Percentiles rank a stretch among this genome's conserved stretches.
phyloP scores from a whole-genome alignment of 2,329 filamentous ascomycete species.

The Ceratocystis variospora region DNA sequence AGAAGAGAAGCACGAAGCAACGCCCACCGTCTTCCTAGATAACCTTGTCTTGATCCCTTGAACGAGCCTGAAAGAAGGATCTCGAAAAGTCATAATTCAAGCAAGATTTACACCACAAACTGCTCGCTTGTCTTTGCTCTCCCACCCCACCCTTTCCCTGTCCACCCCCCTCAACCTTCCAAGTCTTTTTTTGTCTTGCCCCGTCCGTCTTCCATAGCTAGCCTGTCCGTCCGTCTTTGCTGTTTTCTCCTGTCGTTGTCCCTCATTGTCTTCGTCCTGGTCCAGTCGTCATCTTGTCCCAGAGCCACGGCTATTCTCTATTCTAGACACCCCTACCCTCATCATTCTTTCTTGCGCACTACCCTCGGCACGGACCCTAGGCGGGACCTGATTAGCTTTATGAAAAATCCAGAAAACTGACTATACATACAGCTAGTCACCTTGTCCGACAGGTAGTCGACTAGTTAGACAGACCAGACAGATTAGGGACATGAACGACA shows the following conservation, averaged over 20 bases:
- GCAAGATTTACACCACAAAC: not conserved
- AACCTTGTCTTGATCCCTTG: constrained; percentile 1
- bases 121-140: not conserved
- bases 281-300: constrained; percentile 6
- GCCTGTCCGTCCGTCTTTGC: not conserved
- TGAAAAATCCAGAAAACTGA: not conserved
- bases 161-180: not conserved
- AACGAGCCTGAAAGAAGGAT: not conserved
- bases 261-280: not conserved
- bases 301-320: not conserved
- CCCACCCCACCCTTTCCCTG: not conserved
- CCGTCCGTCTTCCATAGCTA: not conserved
- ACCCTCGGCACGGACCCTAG: not conserved
- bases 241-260: not conserved
- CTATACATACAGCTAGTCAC: not conserved
- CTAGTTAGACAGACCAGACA: not conserved
- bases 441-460: constrained; percentile 1
- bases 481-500: not conserved
- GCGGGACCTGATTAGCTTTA: constrained; percentile 1
- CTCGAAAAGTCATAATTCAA: not conserved
- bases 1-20: not conserved
- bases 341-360: not conserved
- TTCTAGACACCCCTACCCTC: not conserved
- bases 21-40: not conserved
- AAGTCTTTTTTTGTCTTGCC: not conserved